Percentiles rank a stretch among this genome's conserved stretches.
phyloP scores from a whole-genome alignment of 768 basidiomycete genomes.

The Mrakia frigida region DNA sequence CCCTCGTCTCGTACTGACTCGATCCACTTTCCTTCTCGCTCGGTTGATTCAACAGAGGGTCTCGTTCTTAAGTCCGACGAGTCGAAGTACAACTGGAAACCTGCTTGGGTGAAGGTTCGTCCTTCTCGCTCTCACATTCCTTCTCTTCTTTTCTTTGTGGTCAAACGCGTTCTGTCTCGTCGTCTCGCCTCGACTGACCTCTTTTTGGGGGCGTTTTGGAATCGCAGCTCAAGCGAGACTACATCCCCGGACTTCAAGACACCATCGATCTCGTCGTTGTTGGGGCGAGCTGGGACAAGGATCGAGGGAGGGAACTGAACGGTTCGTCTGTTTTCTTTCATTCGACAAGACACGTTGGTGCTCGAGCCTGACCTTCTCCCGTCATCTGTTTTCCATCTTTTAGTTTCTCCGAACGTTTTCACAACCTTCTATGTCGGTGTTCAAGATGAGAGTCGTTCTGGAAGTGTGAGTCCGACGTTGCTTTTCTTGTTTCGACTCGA shows the following conservation, averaged over 20 bases:
- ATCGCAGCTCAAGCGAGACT: slow-evolving; percentile 68
- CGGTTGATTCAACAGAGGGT: slow-evolving; percentile 41
- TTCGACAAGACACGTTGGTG: background rate
- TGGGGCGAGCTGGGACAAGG: slow-evolving; percentile 73
- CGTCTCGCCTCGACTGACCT: background rate
- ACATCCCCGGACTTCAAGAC: slow-evolving; percentile 79
- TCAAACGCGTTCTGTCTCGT: background rate
- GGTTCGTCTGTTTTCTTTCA: slow-evolving; percentile 48
- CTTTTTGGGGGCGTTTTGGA: background rate
- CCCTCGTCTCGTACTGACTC: too few relatives aligned
- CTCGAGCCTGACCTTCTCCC: background rate
- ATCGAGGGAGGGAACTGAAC: slow-evolving; percentile 67
- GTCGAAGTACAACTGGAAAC: slow-evolving; percentile 57
- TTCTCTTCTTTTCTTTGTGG: too few relatives aligned
- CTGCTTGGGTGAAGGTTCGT: slow-evolving; percentile 65
- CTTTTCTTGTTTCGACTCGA: background rate
- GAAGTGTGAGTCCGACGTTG: background rate
- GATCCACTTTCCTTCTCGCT: background rate
- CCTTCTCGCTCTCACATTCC: too few relatives aligned
- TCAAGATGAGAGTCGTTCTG: background rate
- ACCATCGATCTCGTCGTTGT: slow-evolving; percentile 70
- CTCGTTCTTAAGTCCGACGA: slow-evolving; percentile 71
- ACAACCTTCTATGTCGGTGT: slow-evolving; percentile 79
- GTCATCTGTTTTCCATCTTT: background rate
- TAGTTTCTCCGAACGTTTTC: slow-evolving; percentile 64